A percentile compares a stretch with the other conserved stretches of the same genome.
Evolutionary conservation across 176 grass and related monocot genomes (phyloP).

Genomic region (Otatea glauca): DNA sequence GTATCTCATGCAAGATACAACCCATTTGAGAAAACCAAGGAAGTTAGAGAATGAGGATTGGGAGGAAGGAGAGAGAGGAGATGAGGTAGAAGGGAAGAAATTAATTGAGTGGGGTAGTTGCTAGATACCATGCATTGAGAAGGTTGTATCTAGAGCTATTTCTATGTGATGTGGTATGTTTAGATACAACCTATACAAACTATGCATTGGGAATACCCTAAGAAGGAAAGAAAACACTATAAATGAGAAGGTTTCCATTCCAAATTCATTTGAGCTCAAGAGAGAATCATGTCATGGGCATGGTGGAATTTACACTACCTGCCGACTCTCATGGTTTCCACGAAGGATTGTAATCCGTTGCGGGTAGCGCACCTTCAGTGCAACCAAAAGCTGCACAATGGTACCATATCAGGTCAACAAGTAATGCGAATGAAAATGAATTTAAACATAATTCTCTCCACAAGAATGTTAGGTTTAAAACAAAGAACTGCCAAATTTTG

Average conservation of each 20-base stretch:
- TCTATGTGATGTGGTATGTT: no score
- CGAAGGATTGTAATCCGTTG: slow-evolving; percentile 86
- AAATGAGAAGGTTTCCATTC: slow-evolving; percentile 19
- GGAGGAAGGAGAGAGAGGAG: no score
- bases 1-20: no score
- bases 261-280: background rate
- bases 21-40: no score
- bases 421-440: background rate
- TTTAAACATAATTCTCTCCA: slow-evolving; percentile 12
- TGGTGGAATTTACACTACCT: slow-evolving; percentile 34
- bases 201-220: no score
- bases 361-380: slow-evolving; percentile 84
- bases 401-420: slow-evolving; percentile 18
- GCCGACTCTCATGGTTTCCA: slow-evolving; percentile 92
- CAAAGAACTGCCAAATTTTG: slow-evolving; percentile 16
- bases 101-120: no score
- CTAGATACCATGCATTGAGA: no score
- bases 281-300: background rate
- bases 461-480: background rate
- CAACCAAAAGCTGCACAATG: slow-evolving; percentile 75
- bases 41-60: no score
- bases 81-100: no score
- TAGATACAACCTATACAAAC: no score
- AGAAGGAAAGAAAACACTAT: background rate
- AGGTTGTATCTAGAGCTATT: no score